phyloP scores from a whole-genome alignment of 805 yeast genomes.

The Wickerhamomyces sydowiorum region DNA sequence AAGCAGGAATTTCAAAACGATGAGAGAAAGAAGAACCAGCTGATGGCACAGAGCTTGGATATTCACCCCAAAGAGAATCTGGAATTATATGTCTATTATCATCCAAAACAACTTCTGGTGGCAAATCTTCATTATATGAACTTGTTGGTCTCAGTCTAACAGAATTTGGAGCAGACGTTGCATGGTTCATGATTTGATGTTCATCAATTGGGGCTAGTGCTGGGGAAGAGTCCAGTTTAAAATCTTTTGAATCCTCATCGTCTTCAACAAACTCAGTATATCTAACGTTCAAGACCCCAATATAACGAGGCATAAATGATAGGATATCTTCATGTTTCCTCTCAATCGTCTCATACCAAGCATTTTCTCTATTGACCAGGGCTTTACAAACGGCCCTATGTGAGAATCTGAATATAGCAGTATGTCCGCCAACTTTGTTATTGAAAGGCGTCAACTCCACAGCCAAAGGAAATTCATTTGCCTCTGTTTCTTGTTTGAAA shows the following conservation, averaged over 20 bases:
- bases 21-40: constrained; percentile 35
- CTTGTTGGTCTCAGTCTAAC: constrained; percentile 12
- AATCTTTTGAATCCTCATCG: constrained; percentile 11
- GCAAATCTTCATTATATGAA: constrained; percentile 24
- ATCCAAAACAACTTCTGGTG: constrained; percentile 84
- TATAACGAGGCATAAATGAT: constrained; percentile 86
- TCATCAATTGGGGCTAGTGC: constrained; percentile 12
- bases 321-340: constrained; percentile 67
- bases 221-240: constrained; percentile 11
- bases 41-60: constrained; percentile 38
- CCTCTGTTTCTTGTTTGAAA: constrained; percentile 16
- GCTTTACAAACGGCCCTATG: constrained; percentile 93
- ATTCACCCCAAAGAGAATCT: constrained; percentile 63
- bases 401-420: constrained; percentile 90
- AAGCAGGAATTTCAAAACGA: constrained; percentile 23
- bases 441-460: constrained; percentile 89
- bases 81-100: constrained; percentile 93
- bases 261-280: constrained; percentile 36
- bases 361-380: constrained; percentile 81
- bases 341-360: constrained; percentile 90
- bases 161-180: constrained; percentile 8
- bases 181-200: constrained; percentile 1
- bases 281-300: constrained; percentile 90
- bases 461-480: constrained; percentile 55
- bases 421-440: constrained; percentile 97